Base-by-base conservation (phyloP, 495 filamentous ascomycete genomes). In the Hapsidospora chrysogenum region DNA sequence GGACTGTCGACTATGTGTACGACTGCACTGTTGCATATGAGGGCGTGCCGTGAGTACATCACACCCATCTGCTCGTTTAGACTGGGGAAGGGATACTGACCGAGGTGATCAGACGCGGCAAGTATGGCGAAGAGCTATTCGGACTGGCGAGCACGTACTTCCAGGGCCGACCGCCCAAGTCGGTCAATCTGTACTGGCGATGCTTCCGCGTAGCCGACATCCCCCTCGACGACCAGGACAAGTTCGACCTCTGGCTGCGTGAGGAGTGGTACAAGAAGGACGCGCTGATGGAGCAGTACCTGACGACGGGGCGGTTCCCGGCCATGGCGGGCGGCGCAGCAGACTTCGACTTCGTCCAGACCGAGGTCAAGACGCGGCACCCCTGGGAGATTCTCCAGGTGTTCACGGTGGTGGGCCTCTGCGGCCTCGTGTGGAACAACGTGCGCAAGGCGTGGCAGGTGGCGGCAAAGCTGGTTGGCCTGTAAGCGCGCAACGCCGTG, bases 11-110 rank as follows among this genome's bases (percentile, higher is more conserved):
- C 8, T 86, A 77, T 47, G 66, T 87, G 15, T 89, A 89, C 49
- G 82, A 89, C 49, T 86, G 82, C 49, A 89, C 82, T 0, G 66
- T 89, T 14, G 79, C 78, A 6, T 89, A 89, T 52, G 83, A 84
- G 53, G 82, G 82, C 16, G 64, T 89, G 19, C 71, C 72, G 73
- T 81, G 56, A 60, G 74, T 71, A 15, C n/a, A n/a, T n/a, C n/a
- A n/a, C n/a, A n/a, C n/a, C n/a, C n/a, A n/a, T n/a, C n/a, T n/a
- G n/a, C n/a, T n/a, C n/a, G n/a, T n/a, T n/a, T n/a, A n/a, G n/a
- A n/a, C n/a, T n/a, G 17, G 21, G 9, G 17, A 16, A 27, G 20
- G 18, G 33, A 3, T 14, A 32, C 20, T 48, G 28, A 41, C 38
- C 10, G 17, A 46, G 11, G 22, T 7, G 37, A n/a, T n/a, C n/a